Base-by-base conservation (phyloP, 306 rosid genomes). In the Vachellia collinsii region DNA sequence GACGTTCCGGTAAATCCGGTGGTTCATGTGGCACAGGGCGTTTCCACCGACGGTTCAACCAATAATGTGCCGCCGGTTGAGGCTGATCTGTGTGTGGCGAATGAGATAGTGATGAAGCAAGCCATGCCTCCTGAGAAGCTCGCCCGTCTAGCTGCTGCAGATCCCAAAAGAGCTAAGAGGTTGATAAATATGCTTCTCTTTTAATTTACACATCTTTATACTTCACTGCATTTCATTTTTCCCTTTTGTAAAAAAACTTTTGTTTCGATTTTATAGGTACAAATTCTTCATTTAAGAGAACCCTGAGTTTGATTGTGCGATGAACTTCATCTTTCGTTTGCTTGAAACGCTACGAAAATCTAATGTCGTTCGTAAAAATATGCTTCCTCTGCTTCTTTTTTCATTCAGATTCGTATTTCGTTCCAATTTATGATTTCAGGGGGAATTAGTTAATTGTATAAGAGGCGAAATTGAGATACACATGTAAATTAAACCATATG, bases 91-190 rank as follows among this genome's bases (percentile, higher is more conserved):
- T 51, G 79, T 11, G 19, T 38, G 70, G 54, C 11, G 20, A 58
- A 70, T 25, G 92, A 87, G n/a, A 29, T 29, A n/a, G 63, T 69
- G 7, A 29, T 79, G 41, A 91, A 84, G 86, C 88, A 83, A 84
- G 85, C 86, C 7, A 76, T 88, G 83, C 65, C 76, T 63, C 83
- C 86, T 13, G 92, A 91, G 63, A 83, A 84, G 66, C 94, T 93
- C 11, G 91, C 91, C 13, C 88, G 91, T 70, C 92, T 91, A 17
- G 79, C 90, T 71, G 82, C 75, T 25, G 70, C 81, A 50, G 94
- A 89, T 75, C 96, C 97, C 20, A 93, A 83, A 75, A 81, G 89
- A 82, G 92, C 90, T 34, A 91, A 89, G 47, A 89, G 97, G 90
- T 85, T 44, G 8, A 19, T 37, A 3, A 9, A 38, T 1, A 19